Base-by-base conservation (phyloP, 2,329 filamentous ascomycete species). In the Harringtonia lauricola region DNA sequence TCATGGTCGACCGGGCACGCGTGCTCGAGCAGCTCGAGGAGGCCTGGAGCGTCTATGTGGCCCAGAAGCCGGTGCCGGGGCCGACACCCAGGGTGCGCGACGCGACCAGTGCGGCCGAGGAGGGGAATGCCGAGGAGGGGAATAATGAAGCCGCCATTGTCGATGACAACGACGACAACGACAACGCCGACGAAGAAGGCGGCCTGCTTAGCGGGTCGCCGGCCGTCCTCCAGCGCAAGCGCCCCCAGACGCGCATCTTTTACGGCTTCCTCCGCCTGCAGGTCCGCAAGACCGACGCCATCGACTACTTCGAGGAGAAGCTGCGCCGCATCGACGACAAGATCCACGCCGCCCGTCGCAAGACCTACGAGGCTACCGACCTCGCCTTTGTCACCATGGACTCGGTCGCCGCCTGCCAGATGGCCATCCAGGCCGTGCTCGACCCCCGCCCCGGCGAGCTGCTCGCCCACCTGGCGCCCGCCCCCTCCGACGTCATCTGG, bases 341-440 rank as follows among this genome's bases (percentile, higher is more conserved):
- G 51, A 86, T 98, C 41, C 62, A 64, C 8, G 63, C 64, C 8
- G 77, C 87, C 12, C 78, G 92, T 24, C 77, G 79, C 55, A 85
- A 86, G 59, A 74, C 83, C 4, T 96, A 88, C 54, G 66, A 73
- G 7, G 72, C 92, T 0, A 89, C 81, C 1, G 83, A 90, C 39
- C 74, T 94, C 47, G 94, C 94, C 1, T 95, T 98, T 60, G 86
- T 98, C 33, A 96, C 92, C 0, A 94, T 98, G 87, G 86, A 95
- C 64, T 92, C 87, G 4, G 92, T 95, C 40, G 86, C 89, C 14
- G 83, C 89, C 28, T 81, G 78, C 53, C 92, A 98, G 65, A 95
- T 96, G 88, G 86, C 89, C 21, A 86, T 95, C 36, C 92, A 98
- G 62, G 89, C 92, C 4, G 81, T 94, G 12, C 79, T 98, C 42